These are phyloP conservation scores for Aspergillus pseudoviridinutans DNA, from an alignment of 2,329 filamentous ascomycete species.

Conservation along the genomic window DNA sequence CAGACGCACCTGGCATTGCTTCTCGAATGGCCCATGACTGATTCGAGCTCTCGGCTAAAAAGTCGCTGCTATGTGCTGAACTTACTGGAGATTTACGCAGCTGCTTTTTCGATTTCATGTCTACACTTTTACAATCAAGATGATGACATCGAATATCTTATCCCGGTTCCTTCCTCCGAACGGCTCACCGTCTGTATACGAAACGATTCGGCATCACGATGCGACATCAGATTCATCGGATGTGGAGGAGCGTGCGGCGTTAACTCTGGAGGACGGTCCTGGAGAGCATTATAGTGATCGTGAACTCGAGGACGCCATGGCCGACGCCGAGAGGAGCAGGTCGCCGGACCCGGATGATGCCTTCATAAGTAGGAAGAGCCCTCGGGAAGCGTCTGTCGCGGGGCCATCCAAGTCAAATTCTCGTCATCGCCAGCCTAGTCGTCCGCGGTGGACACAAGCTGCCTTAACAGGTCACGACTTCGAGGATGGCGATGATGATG, in stretches of 20 bases:
- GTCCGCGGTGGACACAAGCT: conserved; percentile 30
- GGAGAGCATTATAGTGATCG: conserved; percentile 52
- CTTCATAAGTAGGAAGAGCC: conserved; percentile 32
- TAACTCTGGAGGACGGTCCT: conserved; percentile 48
- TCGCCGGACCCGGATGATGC: conserved; percentile 43
- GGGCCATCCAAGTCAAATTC: conserved; percentile 14
- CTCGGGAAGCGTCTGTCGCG: conserved; percentile 15
- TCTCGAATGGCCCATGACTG: conserved; percentile 12
- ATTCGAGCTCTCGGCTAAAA: conserved; percentile 5
- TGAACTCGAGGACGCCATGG: conserved; percentile 54
- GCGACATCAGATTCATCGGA: conserved; percentile 44
- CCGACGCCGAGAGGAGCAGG: conserved; percentile 48
- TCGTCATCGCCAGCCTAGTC: conserved; percentile 25
- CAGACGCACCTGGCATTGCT: neutral
- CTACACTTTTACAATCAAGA: conserved; percentile 18
- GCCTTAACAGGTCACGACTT: conserved; percentile 32
- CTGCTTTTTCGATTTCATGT: conserved; percentile 1
- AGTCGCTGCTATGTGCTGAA: conserved; percentile 11
- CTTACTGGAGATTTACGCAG: neutral
- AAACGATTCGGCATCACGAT: conserved; percentile 45
- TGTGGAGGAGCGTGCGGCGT: conserved; percentile 43
- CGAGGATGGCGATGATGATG: conserved; percentile 59
- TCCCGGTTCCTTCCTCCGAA: conserved; percentile 47
- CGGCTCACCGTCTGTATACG: conserved; percentile 47
- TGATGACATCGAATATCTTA: conserved; percentile 42